Evolutionary conservation across 805 yeast genomes (phyloP), one percentile per base, ranked within the genome.

Genomic region (Zygoascus flipseniorum): DNA sequence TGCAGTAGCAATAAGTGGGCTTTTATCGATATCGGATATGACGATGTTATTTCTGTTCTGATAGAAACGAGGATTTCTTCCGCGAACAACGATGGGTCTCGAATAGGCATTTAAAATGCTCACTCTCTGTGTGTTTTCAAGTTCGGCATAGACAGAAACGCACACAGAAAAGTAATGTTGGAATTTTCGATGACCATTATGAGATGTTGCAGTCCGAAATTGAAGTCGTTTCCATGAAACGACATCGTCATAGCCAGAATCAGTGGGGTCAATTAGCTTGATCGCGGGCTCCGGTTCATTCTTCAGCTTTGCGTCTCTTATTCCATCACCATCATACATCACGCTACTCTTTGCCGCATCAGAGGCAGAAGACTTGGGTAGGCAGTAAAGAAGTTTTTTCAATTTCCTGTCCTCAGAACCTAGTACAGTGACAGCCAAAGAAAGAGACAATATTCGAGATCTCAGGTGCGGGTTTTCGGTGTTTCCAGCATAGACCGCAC

Each of bases 61-160:
- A 59, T 80, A 80, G 56, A 80, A 81, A n/a, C 79, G 72, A 2
- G 85, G 85, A 58, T 80, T 81, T 50, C 85, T 65, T 2, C 85
- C 85, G 56, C 85, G 65, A 8, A 80, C 85, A 13, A 78, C 77
- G 2, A 81, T 75, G 0, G 82, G 82, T 35, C 74, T 59, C 0
- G 73, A 66, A 41, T 59, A 57, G n/a, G 69, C 55, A 1, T 47
- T 53, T 19, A 58, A 57, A 5, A 56, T 19, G 31, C 55, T 48
- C 8, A 58, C 57, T 9, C 61, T 54, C 52, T 60, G 59, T 11
- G 60, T 59, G 44, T 62, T 62, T 43, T 62, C 66, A 31, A 63
- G 58, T 50, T 63, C 62, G 8, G 63, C 63, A 39, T 54, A 60
- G 41, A 62, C 47, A 32, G 58, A 50, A 44, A 59, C 58, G 32